These are phyloP conservation scores for Rhizomucor miehei DNA, from an alignment of 371 early-diverging fungal species.

Conservation along the genomic window DNA sequence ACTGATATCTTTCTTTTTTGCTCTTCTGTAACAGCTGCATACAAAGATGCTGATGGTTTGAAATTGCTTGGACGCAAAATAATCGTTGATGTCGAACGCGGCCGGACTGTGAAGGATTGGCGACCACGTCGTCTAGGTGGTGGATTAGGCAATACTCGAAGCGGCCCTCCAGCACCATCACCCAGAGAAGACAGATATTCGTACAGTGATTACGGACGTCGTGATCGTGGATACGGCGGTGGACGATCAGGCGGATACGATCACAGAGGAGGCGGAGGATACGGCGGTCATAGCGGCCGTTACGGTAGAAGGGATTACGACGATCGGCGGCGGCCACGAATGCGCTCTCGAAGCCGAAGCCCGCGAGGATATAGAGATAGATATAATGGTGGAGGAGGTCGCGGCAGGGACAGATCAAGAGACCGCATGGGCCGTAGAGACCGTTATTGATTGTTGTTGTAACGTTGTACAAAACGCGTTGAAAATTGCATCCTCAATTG, in stretches of 20 bases:
- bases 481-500: background rate
- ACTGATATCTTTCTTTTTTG: background rate
- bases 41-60: slow-evolving; percentile 87
- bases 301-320: slow-evolving; percentile 33
- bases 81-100: slow-evolving; percentile 95
- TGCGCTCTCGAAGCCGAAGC: slow-evolving; percentile 42
- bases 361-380: slow-evolving; percentile 37
- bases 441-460: slow-evolving; percentile 41
- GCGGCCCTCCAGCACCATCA: slow-evolving; percentile 52
- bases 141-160: slow-evolving; percentile 85
- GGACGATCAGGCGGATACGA: slow-evolving; percentile 22
- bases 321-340: slow-evolving; percentile 38
- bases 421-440: slow-evolving; percentile 46
- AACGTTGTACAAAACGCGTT: background rate
- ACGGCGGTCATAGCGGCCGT: slow-evolving; percentile 33
- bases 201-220: slow-evolving; percentile 22
- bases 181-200: slow-evolving; percentile 45
- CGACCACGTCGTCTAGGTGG: slow-evolving; percentile 89
- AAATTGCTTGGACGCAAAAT: slow-evolving; percentile 84
- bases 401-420: slow-evolving; percentile 51
- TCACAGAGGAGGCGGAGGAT: slow-evolving; percentile 31
- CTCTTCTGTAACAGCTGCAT: too few species aligned
- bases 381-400: slow-evolving; percentile 33
- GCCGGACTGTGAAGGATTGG: slow-evolving; percentile 96
- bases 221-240: slow-evolving; percentile 25